Base-by-base conservation (phyloP, 768 basidiomycete genomes). In the Mycena venus region DNA sequence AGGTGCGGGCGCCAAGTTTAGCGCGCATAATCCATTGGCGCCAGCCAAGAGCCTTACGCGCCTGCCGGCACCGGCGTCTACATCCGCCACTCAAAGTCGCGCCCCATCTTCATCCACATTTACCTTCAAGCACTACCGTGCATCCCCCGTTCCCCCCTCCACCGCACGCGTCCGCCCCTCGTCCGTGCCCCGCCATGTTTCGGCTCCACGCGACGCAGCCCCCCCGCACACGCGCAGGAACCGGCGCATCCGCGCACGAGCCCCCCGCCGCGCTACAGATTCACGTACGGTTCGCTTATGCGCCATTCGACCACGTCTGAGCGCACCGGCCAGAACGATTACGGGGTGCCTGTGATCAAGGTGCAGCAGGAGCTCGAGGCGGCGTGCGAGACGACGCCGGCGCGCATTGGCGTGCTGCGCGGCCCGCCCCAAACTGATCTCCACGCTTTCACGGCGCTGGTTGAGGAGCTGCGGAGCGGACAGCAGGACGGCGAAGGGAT, bases 361-460 rank as follows among this genome's bases (percentile, higher is more conserved):
- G 34, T 21, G 6, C 32, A 59, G 61, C 69, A 31, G 27, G 55
- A 63, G 49, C 61, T 70, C 47, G 60, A 70, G 29, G 63, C 51
- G 17, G 63, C 32, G 55, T 25, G 29, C 23, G 60, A 42, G 34
- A 36, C n/a, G 68, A 17, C 0, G n/a, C 32, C 7, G 4, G 69
- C 69, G 34, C 27, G 17, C 17, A 23, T 70, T 8, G 69, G 69
- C 19, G 15, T 23, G 69, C 49, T 62, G 47, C 23, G 10, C 25
- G 44, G 60, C 23, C 34, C n/a, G 60, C 69, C 60, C 36, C 17
- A 36, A 40, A 19, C 11, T n/a, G 58, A 51, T 23, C 5, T 7
- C 11, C 8, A 23, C 23, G 23, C 49, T 8, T 2, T 36, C 21
- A 34, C 27, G 38, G 27, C 25, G 51, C 17, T 19, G 7, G 10